Percentiles rank a stretch among this genome's conserved stretches.
Evolutionary conservation across 2,329 filamentous ascomycete species (phyloP).

Genomic region (Hypoxylon sp.): DNA sequence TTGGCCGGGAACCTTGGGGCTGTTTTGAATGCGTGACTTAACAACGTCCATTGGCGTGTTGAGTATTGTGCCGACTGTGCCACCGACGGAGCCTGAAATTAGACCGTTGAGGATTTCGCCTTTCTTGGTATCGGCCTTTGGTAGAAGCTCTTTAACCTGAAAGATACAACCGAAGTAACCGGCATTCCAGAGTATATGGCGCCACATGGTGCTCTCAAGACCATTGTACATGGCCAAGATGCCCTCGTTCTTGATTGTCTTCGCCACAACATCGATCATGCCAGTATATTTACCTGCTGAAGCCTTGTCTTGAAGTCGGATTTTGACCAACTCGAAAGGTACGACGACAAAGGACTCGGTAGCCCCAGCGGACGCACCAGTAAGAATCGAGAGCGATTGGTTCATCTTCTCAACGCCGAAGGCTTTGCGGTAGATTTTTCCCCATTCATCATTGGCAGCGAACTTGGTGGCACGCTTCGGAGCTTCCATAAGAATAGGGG

Average conservation of each 20-base stretch:
- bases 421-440: conserved; percentile 88
- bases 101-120: conserved; percentile 89
- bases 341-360: conserved; percentile 98
- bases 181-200: conserved; percentile 77
- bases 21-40: conserved; percentile 98
- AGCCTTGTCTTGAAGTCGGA: conserved; percentile 94
- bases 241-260: conserved; percentile 88
- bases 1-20: conserved; percentile 82
- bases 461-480: conserved; percentile 94
- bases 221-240: conserved; percentile 94
- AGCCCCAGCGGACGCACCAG: conserved; percentile 93
- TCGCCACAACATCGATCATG: conserved; percentile 83
- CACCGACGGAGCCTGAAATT: conserved; percentile 87
- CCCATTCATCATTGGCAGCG: conserved; percentile 98
- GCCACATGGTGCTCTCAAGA: conserved; percentile 96
- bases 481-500: conserved; percentile 98
- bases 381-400: conserved; percentile 91
- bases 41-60: conserved; percentile 79
- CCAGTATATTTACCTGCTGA: conserved; percentile 90
- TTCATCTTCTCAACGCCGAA: conserved; percentile 92
- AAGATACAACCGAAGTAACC: conserved; percentile 92
- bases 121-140: conserved; percentile 83
- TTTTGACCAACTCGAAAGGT: conserved; percentile 92
- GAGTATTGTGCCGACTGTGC: conserved; percentile 87
- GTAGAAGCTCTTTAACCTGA: conserved; percentile 90